These are phyloP conservation scores for Apiotrichum mycotoxinovorans DNA, from an alignment of 1,284 basidiomycete genomes.

Conservation along the genomic window DNA sequence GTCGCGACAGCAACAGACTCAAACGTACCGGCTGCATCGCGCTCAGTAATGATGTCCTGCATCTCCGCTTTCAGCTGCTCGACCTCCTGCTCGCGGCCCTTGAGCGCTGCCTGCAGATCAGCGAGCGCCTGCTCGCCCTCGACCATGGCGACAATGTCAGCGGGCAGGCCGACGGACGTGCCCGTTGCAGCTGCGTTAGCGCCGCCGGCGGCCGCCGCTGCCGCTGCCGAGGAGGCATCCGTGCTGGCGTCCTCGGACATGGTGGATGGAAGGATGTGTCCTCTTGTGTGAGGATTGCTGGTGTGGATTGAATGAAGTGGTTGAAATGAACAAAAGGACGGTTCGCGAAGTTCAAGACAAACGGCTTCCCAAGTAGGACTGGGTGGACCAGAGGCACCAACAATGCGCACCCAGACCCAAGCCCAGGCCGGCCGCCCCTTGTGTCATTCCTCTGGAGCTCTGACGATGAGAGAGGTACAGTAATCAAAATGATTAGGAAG, in stretches of 20 bases:
- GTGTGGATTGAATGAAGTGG: constrained; percentile 3
- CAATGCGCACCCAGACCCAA: too few relatives aligned
- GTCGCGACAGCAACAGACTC: neutral
- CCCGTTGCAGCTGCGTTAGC: neutral
- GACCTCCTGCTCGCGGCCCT: constrained; percentile 33
- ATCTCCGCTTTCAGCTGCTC: constrained; percentile 35
- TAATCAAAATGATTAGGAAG: too few relatives aligned
- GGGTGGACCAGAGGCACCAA: too few relatives aligned
- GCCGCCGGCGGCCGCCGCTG: neutral
- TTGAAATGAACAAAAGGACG: neutral
- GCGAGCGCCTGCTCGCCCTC: constrained; percentile 47
- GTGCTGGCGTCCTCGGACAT: constrained; percentile 17
- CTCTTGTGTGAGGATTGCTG: neutral
- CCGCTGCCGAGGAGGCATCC: neutral
- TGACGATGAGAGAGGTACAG: too few relatives aligned
- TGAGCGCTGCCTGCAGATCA: constrained; percentile 36
- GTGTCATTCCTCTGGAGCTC: too few relatives aligned
- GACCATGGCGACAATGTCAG: constrained; percentile 40
- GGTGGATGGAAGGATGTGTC: constrained; percentile 2
- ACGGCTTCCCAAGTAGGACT: too few relatives aligned
- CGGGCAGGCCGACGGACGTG: constrained; percentile 9
- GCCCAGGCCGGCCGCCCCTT: too few relatives aligned
- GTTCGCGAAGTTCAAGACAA: too few relatives aligned
- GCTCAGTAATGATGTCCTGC: constrained; percentile 24
- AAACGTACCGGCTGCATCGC: constrained; percentile 34